Conservation (phyloP, 1,284 basidiomycete genomes). For the Apiotrichum mycotoxinovorans region DNA sequence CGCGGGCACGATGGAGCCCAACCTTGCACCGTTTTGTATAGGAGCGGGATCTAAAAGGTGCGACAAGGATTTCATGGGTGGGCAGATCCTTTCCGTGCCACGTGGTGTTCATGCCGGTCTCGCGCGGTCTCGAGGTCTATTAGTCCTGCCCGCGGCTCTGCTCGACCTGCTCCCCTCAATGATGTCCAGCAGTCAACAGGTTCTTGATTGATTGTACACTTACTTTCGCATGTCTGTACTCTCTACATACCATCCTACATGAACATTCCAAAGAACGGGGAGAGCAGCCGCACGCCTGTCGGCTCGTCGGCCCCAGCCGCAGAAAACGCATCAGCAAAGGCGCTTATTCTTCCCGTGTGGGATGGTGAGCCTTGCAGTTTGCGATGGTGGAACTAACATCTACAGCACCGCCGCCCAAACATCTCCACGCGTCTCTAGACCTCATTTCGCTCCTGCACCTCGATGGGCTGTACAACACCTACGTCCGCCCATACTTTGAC, state of each 20-base stretch:
- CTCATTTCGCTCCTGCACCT: constrained; percentile 43
- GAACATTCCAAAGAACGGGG: constrained; percentile 38
- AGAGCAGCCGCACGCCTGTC: constrained; percentile 27
- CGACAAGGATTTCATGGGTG: too few species aligned
- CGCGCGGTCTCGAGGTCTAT: too few species aligned
- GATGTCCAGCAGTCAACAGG: too few species aligned
- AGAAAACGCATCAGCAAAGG: neutral
- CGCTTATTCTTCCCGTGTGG: constrained; percentile 34
- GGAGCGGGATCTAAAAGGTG: too few species aligned
- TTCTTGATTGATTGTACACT: neutral
- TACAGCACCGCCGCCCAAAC: constrained; percentile 32
- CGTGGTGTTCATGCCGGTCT: too few species aligned
- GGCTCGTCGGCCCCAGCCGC: neutral
- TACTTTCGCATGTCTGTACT: neutral
- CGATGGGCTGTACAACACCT: constrained; percentile 38
- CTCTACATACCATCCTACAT: constrained; percentile 8
- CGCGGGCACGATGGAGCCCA: too few species aligned
- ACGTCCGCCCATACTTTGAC: constrained; percentile 40
- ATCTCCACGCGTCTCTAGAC: constrained; percentile 39
- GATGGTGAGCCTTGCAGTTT: constrained; percentile 26
- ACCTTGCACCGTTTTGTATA: too few species aligned
- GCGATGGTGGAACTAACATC: neutral
- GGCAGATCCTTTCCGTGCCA: too few species aligned
- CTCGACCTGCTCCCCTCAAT: too few species aligned
- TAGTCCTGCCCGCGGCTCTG: too few species aligned